phyloP scores from a whole-genome alignment of 129 eudicot species.

The Saposhnikovia divaricata region DNA sequence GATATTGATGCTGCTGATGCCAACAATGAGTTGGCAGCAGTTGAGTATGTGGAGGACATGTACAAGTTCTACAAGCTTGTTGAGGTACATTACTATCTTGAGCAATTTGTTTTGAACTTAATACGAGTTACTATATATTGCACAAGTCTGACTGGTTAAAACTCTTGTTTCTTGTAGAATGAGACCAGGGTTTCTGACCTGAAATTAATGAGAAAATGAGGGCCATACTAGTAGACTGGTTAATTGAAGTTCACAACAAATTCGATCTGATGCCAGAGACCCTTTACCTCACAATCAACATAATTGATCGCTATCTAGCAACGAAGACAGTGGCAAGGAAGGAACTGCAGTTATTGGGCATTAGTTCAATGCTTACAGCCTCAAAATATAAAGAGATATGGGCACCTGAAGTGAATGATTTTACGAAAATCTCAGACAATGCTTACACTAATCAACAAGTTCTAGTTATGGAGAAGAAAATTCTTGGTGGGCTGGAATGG shows the following conservation, averaged over 20 bases:
- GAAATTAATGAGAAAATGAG: slow-evolving; percentile 77
- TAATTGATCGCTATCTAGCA: slow-evolving; percentile 68
- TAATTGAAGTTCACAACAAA: slow-evolving; percentile 68
- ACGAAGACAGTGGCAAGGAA: slow-evolving; percentile 41
- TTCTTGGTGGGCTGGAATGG: slow-evolving; percentile 72
- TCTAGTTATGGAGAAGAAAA: slow-evolving; percentile 62
- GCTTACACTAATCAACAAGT: slow-evolving; percentile 58
- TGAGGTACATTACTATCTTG: slow-evolving; percentile 36
- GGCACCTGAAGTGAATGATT: slow-evolving; percentile 88
- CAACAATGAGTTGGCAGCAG: slow-evolving; percentile 62
- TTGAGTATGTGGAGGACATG: slow-evolving; percentile 75
- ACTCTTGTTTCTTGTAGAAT: slow-evolving; percentile 27
- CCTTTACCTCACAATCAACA: slow-evolving; percentile 70
- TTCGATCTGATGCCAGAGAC: slow-evolving; percentile 70
- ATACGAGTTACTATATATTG: not conserved
- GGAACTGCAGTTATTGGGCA: slow-evolving; percentile 73
- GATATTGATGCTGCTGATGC: slow-evolving; percentile 79
- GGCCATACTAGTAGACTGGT: slow-evolving; percentile 79
- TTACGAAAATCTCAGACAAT: slow-evolving; percentile 59
- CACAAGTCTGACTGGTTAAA: not conserved
- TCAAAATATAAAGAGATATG: slow-evolving; percentile 93
- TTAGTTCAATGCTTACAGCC: slow-evolving; percentile 82
- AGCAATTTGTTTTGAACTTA: not conserved
- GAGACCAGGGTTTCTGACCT: slow-evolving; percentile 48
- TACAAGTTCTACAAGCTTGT: slow-evolving; percentile 65